phyloP scores from a whole-genome alignment of 495 filamentous ascomycete species.

The Pyronema domesticum region DNA sequence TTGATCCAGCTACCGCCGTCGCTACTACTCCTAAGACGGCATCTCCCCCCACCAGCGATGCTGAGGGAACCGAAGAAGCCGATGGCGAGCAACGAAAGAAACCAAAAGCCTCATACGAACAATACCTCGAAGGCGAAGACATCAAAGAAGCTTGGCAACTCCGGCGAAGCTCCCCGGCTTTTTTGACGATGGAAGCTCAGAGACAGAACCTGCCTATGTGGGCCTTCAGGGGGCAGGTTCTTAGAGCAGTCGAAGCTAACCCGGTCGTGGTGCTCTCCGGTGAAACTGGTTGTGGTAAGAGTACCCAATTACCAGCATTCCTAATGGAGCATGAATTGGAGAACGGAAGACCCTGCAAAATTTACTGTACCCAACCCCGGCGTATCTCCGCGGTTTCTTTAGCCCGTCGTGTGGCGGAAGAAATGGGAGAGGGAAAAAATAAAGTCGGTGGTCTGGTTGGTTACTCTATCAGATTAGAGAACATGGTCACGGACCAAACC shows the following conservation, averaged over 20 bases:
- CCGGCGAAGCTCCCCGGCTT: constrained; percentile 31
- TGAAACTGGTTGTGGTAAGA: constrained; percentile 94
- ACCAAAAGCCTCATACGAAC: constrained; percentile 40
- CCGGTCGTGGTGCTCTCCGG: constrained; percentile 83
- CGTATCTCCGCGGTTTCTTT: constrained; percentile 91
- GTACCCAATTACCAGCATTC: constrained; percentile 86
- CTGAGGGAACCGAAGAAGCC: constrained; percentile 28
- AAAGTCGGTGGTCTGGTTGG: constrained; percentile 82
- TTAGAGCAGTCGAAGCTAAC: constrained; percentile 51
- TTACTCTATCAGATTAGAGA: constrained; percentile 83
- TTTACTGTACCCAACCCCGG: constrained; percentile 84
- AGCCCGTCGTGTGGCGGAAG: constrained; percentile 78
- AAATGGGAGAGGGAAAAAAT: constrained; percentile 65
- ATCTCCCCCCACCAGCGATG: constrained; percentile 13
- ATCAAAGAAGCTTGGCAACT: constrained; percentile 15
- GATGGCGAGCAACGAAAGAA: constrained; percentile 56
- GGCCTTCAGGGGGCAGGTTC: constrained; percentile 57
- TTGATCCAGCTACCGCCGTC: constrained; percentile 42
- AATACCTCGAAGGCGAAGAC: constrained; percentile 33
- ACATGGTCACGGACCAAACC: constrained; percentile 61
- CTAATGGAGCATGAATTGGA: constrained; percentile 76
- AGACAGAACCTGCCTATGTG: constrained; percentile 75
- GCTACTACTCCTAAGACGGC: constrained; percentile 29
- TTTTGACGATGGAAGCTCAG: constrained; percentile 33
- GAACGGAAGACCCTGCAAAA: constrained; percentile 62